These are phyloP conservation scores for Aureobasidium subglaciale DNA, from an alignment of 2,329 filamentous ascomycete species.

Conservation along the genomic window DNA sequence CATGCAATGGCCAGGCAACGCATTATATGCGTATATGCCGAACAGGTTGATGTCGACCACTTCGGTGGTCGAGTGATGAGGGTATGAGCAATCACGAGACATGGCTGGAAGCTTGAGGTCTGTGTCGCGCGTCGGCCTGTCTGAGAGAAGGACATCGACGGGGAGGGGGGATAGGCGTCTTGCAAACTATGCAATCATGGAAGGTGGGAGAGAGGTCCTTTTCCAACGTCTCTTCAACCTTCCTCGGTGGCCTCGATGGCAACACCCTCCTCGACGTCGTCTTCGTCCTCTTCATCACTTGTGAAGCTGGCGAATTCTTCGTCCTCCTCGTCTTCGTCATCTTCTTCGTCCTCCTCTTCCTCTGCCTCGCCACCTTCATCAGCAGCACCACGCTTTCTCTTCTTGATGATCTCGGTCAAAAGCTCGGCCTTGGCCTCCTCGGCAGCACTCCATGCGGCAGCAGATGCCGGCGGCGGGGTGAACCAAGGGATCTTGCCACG, in stretches of 20 bases:
- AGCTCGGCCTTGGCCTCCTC: slow-evolving; percentile 65
- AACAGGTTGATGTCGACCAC: too few relatives aligned
- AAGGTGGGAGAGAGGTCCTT: neutral
- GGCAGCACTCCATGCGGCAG: slow-evolving; percentile 41
- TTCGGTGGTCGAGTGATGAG: too few relatives aligned
- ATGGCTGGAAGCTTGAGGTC: too few relatives aligned
- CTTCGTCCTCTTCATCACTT: slow-evolving; percentile 22
- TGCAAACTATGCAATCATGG: neutral
- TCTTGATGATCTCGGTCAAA: slow-evolving; percentile 74
- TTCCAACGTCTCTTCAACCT: neutral
- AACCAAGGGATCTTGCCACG: slow-evolving; percentile 96
- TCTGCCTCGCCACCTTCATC: slow-evolving; percentile 27
- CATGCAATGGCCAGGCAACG: too few relatives aligned
- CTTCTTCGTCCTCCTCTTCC: slow-evolving; percentile 29
- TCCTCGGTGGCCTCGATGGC: slow-evolving; percentile 1
- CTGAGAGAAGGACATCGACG: neutral
- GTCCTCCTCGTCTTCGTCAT: slow-evolving; percentile 46
- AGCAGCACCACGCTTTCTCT: slow-evolving; percentile 56
- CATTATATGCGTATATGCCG: too few relatives aligned
- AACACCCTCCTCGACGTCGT: slow-evolving; percentile 1
- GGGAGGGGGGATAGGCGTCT: neutral
- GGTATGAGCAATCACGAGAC: too few relatives aligned
- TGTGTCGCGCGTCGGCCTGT: neutral
- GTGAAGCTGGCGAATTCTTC: slow-evolving; percentile 22
- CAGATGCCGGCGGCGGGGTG: slow-evolving; percentile 59